Base-by-base conservation (phyloP, 2,329 filamentous ascomycete species). In the Kalaharituber pfeilii region DNA sequence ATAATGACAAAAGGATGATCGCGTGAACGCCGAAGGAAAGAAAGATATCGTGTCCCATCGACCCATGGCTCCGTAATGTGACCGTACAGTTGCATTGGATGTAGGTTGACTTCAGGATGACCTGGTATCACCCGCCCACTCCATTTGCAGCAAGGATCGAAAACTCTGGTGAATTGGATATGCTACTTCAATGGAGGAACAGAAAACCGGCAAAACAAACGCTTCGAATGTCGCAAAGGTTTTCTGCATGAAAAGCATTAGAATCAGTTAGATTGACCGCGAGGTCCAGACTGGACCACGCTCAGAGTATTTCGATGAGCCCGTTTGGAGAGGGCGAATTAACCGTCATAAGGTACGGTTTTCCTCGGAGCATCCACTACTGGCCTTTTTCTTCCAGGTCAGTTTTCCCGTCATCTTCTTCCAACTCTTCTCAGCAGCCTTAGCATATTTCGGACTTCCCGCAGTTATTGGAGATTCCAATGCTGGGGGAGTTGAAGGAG, bases 381-480 rank as follows among this genome's bases (percentile, higher is more conserved):
- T 59, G 54, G 63, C 61, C 58, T 64, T 62, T 42, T 63, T 65
- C 51, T 62, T 64, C 58, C 64, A 64, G 33, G 58, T 59, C 45
- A 75, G 63, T 62, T 72, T 73, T 66, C 72, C 70, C 2, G 71
- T 71, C 71, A 73, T 72, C 60, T 73, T 74, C 64, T 73, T 74
- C 72, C 72, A 75, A 4, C 71, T 69, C 60, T 73, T 72, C 50
- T 74, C 69, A 56, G 68, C 68, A n/a, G 69, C 68, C 56, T 68
- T 71, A 45, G 66, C 60, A 56, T 42, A 65, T 56, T 45, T 64
- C 55, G 53, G 65, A 56, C 56, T 66, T 53, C 36, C 65, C 59
- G 50, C 53, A n/a, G 54, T 53, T 22, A 39, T 26, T 25, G 49
- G 49, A 25, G 49, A 59, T 36, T 74, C 72, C 29, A 69, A 71